A percentile compares a stretch with the other conserved stretches of the same genome.
Evolutionary conservation across 73 alveolate species (phyloP).

Genomic region (Stentor coeruleus): DNA sequence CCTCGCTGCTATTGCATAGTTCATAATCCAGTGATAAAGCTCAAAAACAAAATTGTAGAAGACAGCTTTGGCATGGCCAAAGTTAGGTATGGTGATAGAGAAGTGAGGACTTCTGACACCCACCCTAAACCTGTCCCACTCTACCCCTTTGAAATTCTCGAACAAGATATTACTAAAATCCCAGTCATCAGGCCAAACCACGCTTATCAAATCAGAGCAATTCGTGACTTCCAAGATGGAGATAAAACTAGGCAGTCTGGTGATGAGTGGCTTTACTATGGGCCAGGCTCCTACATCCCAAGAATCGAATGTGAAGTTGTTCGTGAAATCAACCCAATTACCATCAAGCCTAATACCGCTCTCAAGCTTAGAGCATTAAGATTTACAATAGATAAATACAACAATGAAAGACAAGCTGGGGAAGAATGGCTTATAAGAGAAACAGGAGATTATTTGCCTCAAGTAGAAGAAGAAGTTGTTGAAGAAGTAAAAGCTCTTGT

Average conservation of each 20-base stretch:
- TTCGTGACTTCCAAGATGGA: conserved; percentile 46
- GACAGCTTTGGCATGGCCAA: conserved; percentile 51
- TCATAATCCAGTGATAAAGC: conserved; percentile 59
- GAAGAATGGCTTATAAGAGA: conserved; percentile 69
- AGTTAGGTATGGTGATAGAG: conserved; percentile 58
- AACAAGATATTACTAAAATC: conserved; percentile 34
- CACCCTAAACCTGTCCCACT: conserved; percentile 78
- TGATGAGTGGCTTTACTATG: conserved; percentile 65
- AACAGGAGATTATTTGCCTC: conserved; percentile 70
- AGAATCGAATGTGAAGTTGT: conserved; percentile 50
- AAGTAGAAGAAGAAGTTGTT: conserved; percentile 52
- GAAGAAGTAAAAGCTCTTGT: conserved; percentile 51
- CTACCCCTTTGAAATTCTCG: conserved; percentile 65
- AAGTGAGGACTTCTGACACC: conserved; percentile 54
- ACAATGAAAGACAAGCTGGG: conserved; percentile 65
- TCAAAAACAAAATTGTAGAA: conserved; percentile 32
- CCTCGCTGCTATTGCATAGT: conserved; percentile 63
- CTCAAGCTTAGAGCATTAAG: conserved; percentile 52
- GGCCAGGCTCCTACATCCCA: conserved; percentile 78
- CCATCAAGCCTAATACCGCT: conserved; percentile 58
- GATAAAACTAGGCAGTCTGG: conserved; percentile 55
- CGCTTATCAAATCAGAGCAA: conserved; percentile 50
- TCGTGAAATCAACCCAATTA: conserved; percentile 35
- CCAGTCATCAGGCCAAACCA: conserved; percentile 43
- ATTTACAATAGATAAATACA: conserved; percentile 49